phyloP scores from a whole-genome alignment of 2,329 filamentous ascomycete species.

The Ophiocordyceps camponoti-floridani region DNA sequence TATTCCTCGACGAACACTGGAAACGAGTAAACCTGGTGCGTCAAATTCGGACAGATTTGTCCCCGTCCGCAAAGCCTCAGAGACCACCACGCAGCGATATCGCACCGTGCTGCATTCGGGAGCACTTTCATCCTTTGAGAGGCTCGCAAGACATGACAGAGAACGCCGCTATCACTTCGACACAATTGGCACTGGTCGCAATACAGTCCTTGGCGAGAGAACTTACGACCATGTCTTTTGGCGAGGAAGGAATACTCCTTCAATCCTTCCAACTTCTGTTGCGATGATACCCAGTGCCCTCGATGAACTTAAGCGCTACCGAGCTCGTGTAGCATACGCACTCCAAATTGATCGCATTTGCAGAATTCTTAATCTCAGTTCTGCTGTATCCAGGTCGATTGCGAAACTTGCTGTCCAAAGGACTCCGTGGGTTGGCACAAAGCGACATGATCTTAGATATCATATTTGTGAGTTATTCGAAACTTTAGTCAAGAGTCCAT shows the following conservation, averaged over 20 bases:
- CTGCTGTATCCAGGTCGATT: background rate
- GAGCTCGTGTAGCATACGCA: slow-evolving; percentile 59
- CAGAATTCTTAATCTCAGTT: slow-evolving; percentile 42
- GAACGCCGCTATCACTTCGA: background rate
- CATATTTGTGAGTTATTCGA: too few species aligned
- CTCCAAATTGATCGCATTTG: slow-evolving; percentile 57
- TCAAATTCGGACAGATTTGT: slow-evolving; percentile 30
- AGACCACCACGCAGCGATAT: slow-evolving; percentile 24
- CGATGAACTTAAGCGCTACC: slow-evolving; percentile 50
- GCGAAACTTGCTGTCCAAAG: background rate
- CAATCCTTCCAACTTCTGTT: slow-evolving; percentile 35
- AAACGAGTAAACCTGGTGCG: slow-evolving; percentile 2
- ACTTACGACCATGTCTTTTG: slow-evolving; percentile 42
- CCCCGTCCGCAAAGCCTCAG: slow-evolving; percentile 19
- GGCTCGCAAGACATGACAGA: slow-evolving; percentile 19
- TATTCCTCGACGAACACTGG: background rate
- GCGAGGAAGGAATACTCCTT: slow-evolving; percentile 54
- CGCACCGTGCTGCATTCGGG: slow-evolving; percentile 23
- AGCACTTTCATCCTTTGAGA: slow-evolving; percentile 24
- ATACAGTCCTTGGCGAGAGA: slow-evolving; percentile 28
- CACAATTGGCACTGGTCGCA: slow-evolving; percentile 8
- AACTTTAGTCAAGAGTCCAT: background rate
- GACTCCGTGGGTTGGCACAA: too few species aligned
- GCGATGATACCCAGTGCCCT: slow-evolving; percentile 22
- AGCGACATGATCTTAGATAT: too few species aligned